These are phyloP conservation scores for Psilocybe azurescens DNA, from an alignment of 768 basidiomycete genomes.

Conservation along the genomic window DNA sequence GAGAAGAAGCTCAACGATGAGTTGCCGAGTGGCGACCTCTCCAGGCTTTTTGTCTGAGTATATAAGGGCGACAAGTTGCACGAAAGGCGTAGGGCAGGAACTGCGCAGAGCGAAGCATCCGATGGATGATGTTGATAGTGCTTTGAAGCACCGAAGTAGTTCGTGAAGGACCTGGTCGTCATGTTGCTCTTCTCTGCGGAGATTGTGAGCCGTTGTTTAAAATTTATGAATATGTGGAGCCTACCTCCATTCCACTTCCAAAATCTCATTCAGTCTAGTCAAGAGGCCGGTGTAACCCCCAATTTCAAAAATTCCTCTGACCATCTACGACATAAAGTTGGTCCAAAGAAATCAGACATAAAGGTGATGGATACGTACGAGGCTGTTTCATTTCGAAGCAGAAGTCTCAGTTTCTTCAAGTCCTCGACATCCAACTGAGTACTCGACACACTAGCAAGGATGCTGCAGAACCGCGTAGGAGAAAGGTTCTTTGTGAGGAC, in stretches of 20 bases:
- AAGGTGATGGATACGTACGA: conserved; percentile 47
- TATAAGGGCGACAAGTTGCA: conserved; percentile 80
- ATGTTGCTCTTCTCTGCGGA: conserved; percentile 90
- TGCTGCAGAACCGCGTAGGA: conserved; percentile 69
- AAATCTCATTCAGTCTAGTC: conserved; percentile 85
- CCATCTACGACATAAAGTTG: conserved; percentile 60
- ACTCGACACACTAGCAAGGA: conserved; percentile 71
- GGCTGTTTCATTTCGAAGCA: conserved; percentile 92
- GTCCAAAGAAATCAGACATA: neutral
- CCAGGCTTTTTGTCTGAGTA: conserved; percentile 99
- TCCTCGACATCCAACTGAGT: conserved; percentile 82
- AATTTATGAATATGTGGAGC: conserved; percentile 26
- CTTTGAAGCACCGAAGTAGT: conserved; percentile 92
- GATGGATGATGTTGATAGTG: conserved; percentile 85
- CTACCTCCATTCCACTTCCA: conserved; percentile 97
- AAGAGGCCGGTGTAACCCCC: conserved; percentile 89
- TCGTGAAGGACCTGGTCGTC: conserved; percentile 95
- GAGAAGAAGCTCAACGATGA: conserved; percentile 89
- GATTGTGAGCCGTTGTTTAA: neutral
- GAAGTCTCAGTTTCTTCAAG: conserved; percentile 84
- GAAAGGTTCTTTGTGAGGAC: conserved; percentile 54
- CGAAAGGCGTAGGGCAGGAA: conserved; percentile 87
- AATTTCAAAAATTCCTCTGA: conserved; percentile 82
- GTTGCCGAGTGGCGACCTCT: conserved; percentile 86
- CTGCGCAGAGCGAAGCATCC: conserved; percentile 92